Evolutionary conservation across 1,139 yeast species (phyloP).

Genomic region (Arxiozyma heterogenica): DNA sequence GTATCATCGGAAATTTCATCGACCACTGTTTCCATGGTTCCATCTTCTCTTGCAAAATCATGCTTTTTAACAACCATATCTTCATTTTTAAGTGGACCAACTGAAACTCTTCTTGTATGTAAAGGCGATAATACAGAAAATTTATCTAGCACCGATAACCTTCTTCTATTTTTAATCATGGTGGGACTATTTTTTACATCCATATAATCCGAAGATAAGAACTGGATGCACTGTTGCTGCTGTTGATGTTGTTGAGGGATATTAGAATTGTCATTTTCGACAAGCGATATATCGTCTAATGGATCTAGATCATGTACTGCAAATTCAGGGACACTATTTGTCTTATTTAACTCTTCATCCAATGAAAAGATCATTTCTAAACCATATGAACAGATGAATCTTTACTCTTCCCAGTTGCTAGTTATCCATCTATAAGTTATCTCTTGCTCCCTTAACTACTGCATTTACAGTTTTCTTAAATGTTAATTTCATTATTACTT

Average conservation of each 20-base stretch:
- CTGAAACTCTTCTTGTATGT: conserved; percentile 22
- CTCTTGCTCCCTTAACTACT: neutral
- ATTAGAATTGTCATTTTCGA: neutral
- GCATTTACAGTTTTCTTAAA: too few species aligned
- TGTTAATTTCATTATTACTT: too few species aligned
- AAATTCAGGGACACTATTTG: conserved; percentile 8
- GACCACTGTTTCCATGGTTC: neutral
- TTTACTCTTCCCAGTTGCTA: neutral
- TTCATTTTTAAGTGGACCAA: conserved; percentile 8
- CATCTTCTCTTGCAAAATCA: conserved; percentile 1
- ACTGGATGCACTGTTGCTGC: neutral
- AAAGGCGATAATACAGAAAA: conserved; percentile 25
- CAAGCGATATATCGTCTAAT: neutral
- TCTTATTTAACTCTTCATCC: conserved; percentile 23
- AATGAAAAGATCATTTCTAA: conserved; percentile 19
- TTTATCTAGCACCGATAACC: conserved; percentile 27
- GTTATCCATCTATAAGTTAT: neutral
- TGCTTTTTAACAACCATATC: neutral
- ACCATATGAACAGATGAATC: neutral
- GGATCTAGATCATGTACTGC: neutral
- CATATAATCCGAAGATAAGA: neutral
- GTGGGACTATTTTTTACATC: neutral
- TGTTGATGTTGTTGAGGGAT: neutral
- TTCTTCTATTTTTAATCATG: conserved; percentile 15
- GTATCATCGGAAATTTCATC: neutral